A percentile compares a stretch with the other conserved stretches of the same genome.
phyloP scores from a whole-genome alignment of 2,329 filamentous ascomycete species.

The Nemania serpens region DNA sequence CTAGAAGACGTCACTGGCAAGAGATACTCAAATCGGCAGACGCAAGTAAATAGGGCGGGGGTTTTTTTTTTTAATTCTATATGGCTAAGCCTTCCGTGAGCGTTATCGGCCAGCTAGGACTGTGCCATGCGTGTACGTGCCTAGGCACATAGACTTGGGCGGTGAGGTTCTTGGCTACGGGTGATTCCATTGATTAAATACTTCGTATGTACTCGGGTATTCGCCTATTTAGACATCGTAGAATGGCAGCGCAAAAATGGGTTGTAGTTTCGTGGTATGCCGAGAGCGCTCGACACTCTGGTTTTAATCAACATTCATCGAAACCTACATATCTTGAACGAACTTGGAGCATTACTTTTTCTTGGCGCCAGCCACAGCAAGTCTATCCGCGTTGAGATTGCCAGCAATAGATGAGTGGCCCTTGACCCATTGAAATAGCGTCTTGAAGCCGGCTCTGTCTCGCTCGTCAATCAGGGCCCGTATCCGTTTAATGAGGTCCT shows the following conservation, averaged over 20 bases:
- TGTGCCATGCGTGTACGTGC: not conserved
- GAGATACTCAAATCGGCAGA: not conserved
- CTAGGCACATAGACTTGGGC: not conserved
- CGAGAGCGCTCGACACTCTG: no score
- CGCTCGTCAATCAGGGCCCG: slow-evolving; percentile 73
- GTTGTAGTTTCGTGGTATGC: no score
- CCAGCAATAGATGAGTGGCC: slow-evolving; percentile 76
- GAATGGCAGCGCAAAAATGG: slow-evolving; percentile 3
- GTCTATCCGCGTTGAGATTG: slow-evolving; percentile 77
- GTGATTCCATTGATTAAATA: slow-evolving; percentile 3
- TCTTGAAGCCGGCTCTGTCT: slow-evolving; percentile 61
- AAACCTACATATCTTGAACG: not conserved
- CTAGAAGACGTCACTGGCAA: not conserved
- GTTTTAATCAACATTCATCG: not conserved
- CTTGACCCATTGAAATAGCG: slow-evolving; percentile 86
- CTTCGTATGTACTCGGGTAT: slow-evolving; percentile 18
- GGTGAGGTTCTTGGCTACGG: not conserved
- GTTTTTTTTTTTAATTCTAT: no score
- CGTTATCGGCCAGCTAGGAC: not conserved
- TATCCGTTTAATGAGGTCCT: slow-evolving; percentile 78
- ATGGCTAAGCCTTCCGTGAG: not conserved
- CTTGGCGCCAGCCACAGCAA: slow-evolving; percentile 71
- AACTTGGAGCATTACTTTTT: slow-evolving; percentile 9
- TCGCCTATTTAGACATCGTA: not conserved
- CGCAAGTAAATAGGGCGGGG: no score